A percentile compares a stretch with the other conserved stretches of the same genome.
Conservation (phyloP, 768 basidiomycete genomes). For the Podaxis sp. region DNA sequence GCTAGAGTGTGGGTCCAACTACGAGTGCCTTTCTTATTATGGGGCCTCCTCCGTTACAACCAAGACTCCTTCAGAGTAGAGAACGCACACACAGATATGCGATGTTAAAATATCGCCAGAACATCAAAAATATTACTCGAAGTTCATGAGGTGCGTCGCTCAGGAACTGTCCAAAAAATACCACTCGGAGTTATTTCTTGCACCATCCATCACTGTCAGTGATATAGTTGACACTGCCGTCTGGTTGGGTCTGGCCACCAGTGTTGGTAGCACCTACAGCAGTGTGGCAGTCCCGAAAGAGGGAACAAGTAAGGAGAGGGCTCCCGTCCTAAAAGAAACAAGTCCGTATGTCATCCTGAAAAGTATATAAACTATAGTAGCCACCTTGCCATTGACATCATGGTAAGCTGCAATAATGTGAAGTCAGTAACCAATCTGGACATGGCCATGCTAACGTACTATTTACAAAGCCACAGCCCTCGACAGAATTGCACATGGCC, state of each 20-base stretch:
- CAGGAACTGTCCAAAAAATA: too few relatives aligned
- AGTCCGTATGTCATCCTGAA: too few relatives aligned
- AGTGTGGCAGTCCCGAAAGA: conserved; percentile 37
- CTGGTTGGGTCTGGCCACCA: conserved; percentile 42
- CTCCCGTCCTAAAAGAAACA: conserved; percentile 32
- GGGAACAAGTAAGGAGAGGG: conserved; percentile 40
- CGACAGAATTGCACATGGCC: conserved; percentile 41
- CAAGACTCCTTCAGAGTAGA: too few relatives aligned
- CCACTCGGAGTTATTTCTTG: conserved; percentile 20
- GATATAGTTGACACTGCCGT: conserved; percentile 41
- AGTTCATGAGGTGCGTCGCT: too few relatives aligned
- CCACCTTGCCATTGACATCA: neutral
- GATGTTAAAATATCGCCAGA: too few relatives aligned
- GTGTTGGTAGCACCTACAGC: conserved; percentile 35
- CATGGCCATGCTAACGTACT: conserved; percentile 27
- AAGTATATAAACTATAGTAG: too few relatives aligned
- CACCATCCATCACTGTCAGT: conserved; percentile 40
- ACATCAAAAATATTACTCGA: too few relatives aligned
- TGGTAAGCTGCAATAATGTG: neutral
- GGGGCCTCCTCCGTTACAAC: too few relatives aligned
- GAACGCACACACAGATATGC: too few relatives aligned
- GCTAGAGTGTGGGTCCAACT: too few relatives aligned
- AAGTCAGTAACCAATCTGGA: neutral
- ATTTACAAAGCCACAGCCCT: conserved; percentile 40
- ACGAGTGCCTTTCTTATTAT: too few relatives aligned